Evolutionary conservation across 2,329 filamentous ascomycete species (phyloP).

Genomic region (Ophiostoma triangulosporum): DNA sequence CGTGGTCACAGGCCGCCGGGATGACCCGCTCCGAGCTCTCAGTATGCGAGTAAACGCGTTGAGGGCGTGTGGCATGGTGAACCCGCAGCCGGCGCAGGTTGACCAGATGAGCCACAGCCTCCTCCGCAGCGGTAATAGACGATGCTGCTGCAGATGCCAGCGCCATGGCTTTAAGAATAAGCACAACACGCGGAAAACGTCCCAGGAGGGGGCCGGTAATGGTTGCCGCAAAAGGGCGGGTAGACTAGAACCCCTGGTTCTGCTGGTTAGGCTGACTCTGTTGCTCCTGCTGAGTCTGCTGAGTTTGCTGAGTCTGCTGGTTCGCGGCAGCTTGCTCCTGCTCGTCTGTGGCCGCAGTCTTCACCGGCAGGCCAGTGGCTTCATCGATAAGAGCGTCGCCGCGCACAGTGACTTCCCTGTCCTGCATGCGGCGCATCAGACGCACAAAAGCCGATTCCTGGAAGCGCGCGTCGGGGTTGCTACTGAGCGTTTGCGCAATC

Average conservation of each 20-base stretch:
- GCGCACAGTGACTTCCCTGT: conserved; percentile 58
- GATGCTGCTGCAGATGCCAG: not conserved
- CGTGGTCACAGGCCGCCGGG: not conserved
- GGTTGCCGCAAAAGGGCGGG: not conserved
- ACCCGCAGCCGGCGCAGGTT: too few relatives aligned
- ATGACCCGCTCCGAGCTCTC: too few relatives aligned
- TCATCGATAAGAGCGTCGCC: conserved; percentile 32
- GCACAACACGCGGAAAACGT: not conserved
- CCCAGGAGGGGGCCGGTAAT: not conserved
- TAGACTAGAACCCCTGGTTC: not conserved
- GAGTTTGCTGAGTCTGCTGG: not conserved
- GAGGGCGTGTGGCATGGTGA: too few relatives aligned
- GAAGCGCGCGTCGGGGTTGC: conserved; percentile 62
- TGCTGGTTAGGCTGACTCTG: not conserved
- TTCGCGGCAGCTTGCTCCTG: not conserved
- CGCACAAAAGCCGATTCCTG: conserved; percentile 62
- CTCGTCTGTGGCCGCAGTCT: not conserved
- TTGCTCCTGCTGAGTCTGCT: not conserved
- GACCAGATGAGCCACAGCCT: too few relatives aligned
- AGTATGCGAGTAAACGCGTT: too few relatives aligned
- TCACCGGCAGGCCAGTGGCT: conserved; percentile 16
- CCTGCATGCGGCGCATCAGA: conserved; percentile 63
- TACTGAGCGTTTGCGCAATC: conserved; percentile 53
- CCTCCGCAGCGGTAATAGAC: not conserved
- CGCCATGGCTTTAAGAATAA: not conserved